Evolutionary conservation across 1,139 yeast species (phyloP), one percentile per base, ranked within the genome.

Genomic region (Lodderomyces parapsilosis): DNA sequence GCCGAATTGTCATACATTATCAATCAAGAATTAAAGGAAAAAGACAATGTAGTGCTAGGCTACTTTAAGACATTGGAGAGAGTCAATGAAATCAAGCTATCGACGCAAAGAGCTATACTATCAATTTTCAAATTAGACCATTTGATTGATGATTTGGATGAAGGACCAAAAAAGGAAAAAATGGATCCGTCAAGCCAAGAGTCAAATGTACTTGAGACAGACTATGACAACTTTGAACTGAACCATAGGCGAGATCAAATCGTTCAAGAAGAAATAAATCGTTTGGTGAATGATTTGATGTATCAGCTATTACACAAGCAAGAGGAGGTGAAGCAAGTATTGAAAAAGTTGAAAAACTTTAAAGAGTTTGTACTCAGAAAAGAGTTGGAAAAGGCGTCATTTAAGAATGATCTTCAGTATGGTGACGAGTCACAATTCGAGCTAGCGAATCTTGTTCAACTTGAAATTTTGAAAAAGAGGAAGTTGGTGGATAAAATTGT

Each of bases 201-300:
- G 24, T 31, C 44, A 8, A 36, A 33, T 6, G 14, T 23, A 5
- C 18, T 11, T 23, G 48, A 49, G 15, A 30, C n/a, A 18, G 14
- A 28, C 22, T 24, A 18, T 10, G 36, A 23, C 10, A 31, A 19
- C 14, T 39, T 19, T n/a, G 23, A 39, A n/a, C 14, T 39, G 14
- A 39, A 65, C 46, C 50, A 51, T 30, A 55, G 56, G 14, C 54
- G 57, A 38, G 74, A 70, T 48, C 57, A 57, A 41, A 57, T 72
- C 8, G 60, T 73, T 14, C 78, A 73, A 48, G 78, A 71, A 36
- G 78, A 73, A 49, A 68, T 73, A 19, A 58, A 60, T 43, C 54
- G 77, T 25, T 57, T 73, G 36, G 53, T 65, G 24, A 72, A 71
- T 46, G 78, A 73, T 50, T 58, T 72, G 44, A 59, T 68, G 11